Evolutionary conservation across 2,329 filamentous ascomycete species (phyloP).

Genomic region (Chalara sp.): DNA sequence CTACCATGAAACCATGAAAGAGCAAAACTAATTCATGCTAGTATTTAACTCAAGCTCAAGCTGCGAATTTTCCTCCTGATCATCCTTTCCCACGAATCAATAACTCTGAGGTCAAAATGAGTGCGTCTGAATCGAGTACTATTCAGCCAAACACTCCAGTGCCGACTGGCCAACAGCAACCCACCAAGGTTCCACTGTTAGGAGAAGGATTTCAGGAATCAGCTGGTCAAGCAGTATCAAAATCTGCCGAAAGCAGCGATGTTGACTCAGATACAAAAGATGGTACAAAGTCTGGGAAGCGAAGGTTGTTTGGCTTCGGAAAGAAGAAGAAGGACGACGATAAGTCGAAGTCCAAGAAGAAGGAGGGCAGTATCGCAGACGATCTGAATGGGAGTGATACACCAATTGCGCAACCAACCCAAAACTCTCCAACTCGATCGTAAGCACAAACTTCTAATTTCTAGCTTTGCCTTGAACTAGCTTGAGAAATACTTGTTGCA

Average conservation of each 20-base stretch:
- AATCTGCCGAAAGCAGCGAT: constrained; percentile 21
- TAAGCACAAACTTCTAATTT: neutral
- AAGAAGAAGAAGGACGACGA: constrained; percentile 56
- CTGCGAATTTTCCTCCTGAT: no score
- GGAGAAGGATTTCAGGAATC: constrained; percentile 27
- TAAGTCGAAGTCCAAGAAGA: constrained; percentile 34
- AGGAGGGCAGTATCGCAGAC: constrained; percentile 21
- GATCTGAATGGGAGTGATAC: constrained; percentile 13
- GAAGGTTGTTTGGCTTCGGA: constrained; percentile 53
- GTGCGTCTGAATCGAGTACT: constrained; percentile 23
- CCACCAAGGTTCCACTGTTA: constrained; percentile 25
- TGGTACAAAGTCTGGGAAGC: constrained; percentile 43
- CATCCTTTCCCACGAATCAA: no score
- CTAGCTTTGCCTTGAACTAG: no score
- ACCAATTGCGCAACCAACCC: constrained; percentile 22
- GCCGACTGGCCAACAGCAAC: constrained; percentile 12
- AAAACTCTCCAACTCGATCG: constrained; percentile 35
- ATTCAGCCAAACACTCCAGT: constrained; percentile 21
- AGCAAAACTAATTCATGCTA: no score
- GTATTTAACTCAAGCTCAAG: no score
- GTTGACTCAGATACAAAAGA: constrained; percentile 19
- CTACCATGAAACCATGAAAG: no score
- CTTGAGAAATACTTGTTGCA: no score
- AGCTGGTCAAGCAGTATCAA: constrained; percentile 12
- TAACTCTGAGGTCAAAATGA: constrained; percentile 18